These are phyloP conservation scores for Cucumis sativus DNA, from an alignment of 306 rosid species.

Conservation along the genomic window Cucumber_9930_V3 NC_026660.2:24772501-24773000, in stretches of 20 bases:
- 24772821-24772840: background rate
- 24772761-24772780: constrained; percentile 17
- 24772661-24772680: constrained; percentile 26
- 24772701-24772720: constrained; percentile 31
- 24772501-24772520: constrained; percentile 35
- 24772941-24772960: too few relatives aligned
- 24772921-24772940: too few relatives aligned
- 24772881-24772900: background rate
- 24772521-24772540: constrained; percentile 41
- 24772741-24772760: constrained; percentile 3
- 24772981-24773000: too few relatives aligned
- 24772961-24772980: too few relatives aligned
- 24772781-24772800: background rate
- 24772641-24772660: constrained; percentile 32
- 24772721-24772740: constrained; percentile 20
- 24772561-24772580: constrained; percentile 6
- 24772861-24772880: background rate
- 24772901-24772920: background rate
- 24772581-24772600: constrained; percentile 44
- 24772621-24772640: constrained; percentile 50
- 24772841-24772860: background rate
- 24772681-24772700: constrained; percentile 28
- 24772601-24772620: constrained; percentile 49
- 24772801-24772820: background rate
- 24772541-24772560: constrained; percentile 33